Conservation (phyloP, 805 yeast genomes). For the Wickerhamiella cacticola region DNA sequence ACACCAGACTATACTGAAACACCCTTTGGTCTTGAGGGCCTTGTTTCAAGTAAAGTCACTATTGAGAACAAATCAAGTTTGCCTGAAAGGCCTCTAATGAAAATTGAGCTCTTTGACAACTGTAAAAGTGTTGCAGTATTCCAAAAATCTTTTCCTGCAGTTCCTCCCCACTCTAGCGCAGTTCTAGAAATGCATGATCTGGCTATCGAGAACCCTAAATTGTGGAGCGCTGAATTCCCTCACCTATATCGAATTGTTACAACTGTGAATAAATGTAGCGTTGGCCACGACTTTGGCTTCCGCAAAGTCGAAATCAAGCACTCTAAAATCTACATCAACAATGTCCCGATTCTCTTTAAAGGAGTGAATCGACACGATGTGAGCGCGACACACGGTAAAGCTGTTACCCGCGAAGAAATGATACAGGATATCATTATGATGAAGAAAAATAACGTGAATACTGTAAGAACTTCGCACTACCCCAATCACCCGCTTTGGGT, state of each 20-base stretch:
- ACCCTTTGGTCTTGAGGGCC: constrained; percentile 14
- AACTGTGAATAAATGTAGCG: constrained; percentile 14
- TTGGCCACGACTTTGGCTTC: constrained; percentile 22
- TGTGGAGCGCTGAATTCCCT: constrained; percentile 32
- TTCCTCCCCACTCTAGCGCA: not conserved
- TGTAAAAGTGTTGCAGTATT: not conserved
- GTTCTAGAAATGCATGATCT: not conserved
- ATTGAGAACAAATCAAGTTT: constrained; percentile 8
- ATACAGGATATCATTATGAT: constrained; percentile 27
- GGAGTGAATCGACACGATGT: constrained; percentile 33
- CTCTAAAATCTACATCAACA: constrained; percentile 28
- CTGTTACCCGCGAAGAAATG: constrained; percentile 30
- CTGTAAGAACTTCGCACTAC: constrained; percentile 31
- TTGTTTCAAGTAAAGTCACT: constrained; percentile 12
- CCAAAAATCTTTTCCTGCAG: not conserved
- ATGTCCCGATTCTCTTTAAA: constrained; percentile 25
- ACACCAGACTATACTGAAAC: constrained; percentile 23
- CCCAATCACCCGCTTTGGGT: constrained; percentile 30
- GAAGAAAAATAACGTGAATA: constrained; percentile 31
- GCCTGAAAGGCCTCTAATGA: not conserved
- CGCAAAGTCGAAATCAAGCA: constrained; percentile 25
- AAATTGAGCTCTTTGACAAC: not conserved
- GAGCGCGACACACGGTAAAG: constrained; percentile 29
- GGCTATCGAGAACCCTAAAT: constrained; percentile 20
- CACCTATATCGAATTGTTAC: constrained; percentile 24